These are phyloP conservation scores for Plasmodium fragile DNA, from an alignment of 169 alveolate species.

Conservation along the genomic window DNA sequence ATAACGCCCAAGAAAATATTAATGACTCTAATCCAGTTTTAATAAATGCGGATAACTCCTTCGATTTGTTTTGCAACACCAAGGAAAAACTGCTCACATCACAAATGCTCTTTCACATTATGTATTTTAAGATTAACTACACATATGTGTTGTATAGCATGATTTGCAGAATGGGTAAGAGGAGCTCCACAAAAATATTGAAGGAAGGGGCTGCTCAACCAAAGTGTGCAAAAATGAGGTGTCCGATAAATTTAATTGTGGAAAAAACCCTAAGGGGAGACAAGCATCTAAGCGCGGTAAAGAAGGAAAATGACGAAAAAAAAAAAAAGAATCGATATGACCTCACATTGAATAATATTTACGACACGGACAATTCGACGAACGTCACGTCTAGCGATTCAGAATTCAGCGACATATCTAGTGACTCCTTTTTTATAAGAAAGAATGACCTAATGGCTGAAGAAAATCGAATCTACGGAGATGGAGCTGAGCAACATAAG, in stretches of 20 bases:
- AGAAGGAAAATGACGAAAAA: not conserved
- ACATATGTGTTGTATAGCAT: conserved; percentile 60
- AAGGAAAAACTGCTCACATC: conserved; percentile 41
- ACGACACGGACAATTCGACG: conserved; percentile 72
- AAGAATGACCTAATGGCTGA: not conserved
- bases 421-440: conserved; percentile 39
- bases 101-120: conserved; percentile 73
- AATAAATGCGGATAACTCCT: conserved; percentile 61
- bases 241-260: not conserved
- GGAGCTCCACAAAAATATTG: not conserved
- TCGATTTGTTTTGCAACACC: conserved; percentile 21
- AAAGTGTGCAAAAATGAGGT: not conserved
- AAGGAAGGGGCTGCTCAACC: not conserved
- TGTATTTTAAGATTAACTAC: conserved; percentile 67
- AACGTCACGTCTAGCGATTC: conserved; percentile 14
- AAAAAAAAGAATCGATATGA: conserved; percentile 20
- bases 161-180: conserved; percentile 8
- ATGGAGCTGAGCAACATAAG: not conserved
- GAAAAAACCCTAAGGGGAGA: not conserved
- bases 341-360: conserved; percentile 46
- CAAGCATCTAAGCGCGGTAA: not conserved
- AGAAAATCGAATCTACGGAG: not conserved
- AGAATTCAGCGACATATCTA: conserved; percentile 59
- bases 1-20: conserved; percentile 18
- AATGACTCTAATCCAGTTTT: conserved; percentile 64